Base-by-base conservation (phyloP, 2,329 filamentous ascomycete genomes). In the Arachnopeziza araneosa region DNA sequence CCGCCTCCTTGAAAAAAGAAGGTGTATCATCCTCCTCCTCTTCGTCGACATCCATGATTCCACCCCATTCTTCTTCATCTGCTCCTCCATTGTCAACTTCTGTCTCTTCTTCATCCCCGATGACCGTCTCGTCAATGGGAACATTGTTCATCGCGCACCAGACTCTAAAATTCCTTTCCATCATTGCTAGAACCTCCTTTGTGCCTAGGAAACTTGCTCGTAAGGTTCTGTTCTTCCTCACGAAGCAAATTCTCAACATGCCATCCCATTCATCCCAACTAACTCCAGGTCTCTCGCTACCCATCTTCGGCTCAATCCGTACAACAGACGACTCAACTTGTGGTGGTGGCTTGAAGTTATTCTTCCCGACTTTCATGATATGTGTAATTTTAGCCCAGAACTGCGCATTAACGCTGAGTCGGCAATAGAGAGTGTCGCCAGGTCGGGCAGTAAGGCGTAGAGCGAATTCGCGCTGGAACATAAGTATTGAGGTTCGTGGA, bases 191-290 rank as follows among this genome's bases (percentile, higher is more conserved):
- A 1, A 96, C 88, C 67, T 90, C 90, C 60, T 85, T 87, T 17
- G 89, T 92, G 19, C 89, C 89, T 56, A 96, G 78, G 77, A 92
- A 96, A 63, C 85, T 88, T 5, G 91, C 88, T 49, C 92, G 82
- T 57, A 98, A 78, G 0, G 91, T 96, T 75, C 93, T 91, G 76
- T 98, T 98, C 78, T 96, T 95, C 67, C 95, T 81, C 56, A 89
- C 86, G 68, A 96, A 96, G 63, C 87, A 86, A 50, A 96, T 85
- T 55, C 91, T 80, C 63, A 98, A 75, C 72, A 98, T 80, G 10
- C 93, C 93, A 71, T 98, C 93, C 88, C 93, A 97, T 75, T 98
- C 95, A 57, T 96, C 91, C 76, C 93, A 98, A 72, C 86, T 90
- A 65, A 98, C 93, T 67, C 91, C 88, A 57, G 93, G 93, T 48